Percentiles rank a stretch among this genome's conserved stretches.
These are phyloP conservation scores for Leccinum broughii DNA, from an alignment of 768 basidiomycete genomes.

Conservation along the genomic window DNA sequence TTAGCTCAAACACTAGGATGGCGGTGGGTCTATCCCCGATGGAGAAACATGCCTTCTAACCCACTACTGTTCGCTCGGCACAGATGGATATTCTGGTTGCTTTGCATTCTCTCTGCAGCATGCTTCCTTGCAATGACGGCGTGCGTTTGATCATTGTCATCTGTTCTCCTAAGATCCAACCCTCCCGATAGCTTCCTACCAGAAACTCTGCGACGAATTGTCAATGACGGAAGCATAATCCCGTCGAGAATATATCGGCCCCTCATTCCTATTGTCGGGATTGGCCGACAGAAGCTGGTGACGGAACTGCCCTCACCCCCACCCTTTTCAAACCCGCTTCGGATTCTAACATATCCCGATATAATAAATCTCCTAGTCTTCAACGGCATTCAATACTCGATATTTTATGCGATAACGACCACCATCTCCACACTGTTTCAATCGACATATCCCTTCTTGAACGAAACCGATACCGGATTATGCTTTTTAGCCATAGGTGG, in stretches of 20 bases:
- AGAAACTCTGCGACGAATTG: conserved; percentile 24
- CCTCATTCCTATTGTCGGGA: conserved; percentile 26
- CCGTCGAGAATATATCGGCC: conserved; percentile 30
- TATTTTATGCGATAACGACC: conserved; percentile 49
- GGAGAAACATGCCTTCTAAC: neutral
- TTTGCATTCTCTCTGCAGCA: conserved; percentile 18
- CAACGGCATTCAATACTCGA: conserved; percentile 54
- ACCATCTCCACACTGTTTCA: conserved; percentile 53
- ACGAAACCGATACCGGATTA: conserved; percentile 59
- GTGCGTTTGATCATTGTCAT: conserved; percentile 5
- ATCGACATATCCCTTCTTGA: conserved; percentile 48
- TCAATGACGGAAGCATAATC: conserved; percentile 32
- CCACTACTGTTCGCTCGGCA: neutral
- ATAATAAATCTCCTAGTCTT: conserved; percentile 42
- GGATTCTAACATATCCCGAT: conserved; percentile 40
- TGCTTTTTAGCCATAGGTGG: conserved; percentile 78
- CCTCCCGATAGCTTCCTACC: conserved; percentile 22
- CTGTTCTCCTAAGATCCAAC: neutral
- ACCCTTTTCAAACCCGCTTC: conserved; percentile 40
- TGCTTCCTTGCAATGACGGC: conserved; percentile 15
- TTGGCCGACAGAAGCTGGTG: conserved; percentile 16
- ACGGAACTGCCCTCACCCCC: conserved; percentile 7
- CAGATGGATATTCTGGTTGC: conserved; percentile 27
- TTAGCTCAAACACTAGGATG: conserved; percentile 61
- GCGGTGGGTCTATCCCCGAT: conserved; percentile 43